These are phyloP conservation scores for Tubosaeta sp. DNA, from an alignment of 768 basidiomycete species.

Conservation along the genomic window DNA sequence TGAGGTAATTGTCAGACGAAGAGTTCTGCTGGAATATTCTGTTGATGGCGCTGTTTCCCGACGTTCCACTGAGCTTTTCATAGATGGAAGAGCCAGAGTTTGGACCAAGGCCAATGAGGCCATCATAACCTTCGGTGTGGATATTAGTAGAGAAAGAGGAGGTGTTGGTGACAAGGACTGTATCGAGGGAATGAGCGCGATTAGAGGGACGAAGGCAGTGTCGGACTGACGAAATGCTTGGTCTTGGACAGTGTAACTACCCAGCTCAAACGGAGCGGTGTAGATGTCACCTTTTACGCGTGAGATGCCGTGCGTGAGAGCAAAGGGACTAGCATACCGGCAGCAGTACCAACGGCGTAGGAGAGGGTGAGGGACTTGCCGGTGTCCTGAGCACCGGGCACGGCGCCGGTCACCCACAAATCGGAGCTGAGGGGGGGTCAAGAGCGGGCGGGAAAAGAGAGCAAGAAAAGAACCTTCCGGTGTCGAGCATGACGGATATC, in stretches of 20 bases:
- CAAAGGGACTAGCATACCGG: slow-evolving; percentile 37
- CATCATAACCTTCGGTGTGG: slow-evolving; percentile 57
- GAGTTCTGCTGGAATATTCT: slow-evolving; percentile 61
- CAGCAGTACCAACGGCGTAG: slow-evolving; percentile 67
- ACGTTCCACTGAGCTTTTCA: slow-evolving; percentile 44
- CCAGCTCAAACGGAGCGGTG: slow-evolving; percentile 49
- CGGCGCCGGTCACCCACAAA: slow-evolving; percentile 60
- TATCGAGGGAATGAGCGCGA: not conserved
- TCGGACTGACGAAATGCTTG: slow-evolving; percentile 61
- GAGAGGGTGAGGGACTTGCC: slow-evolving; percentile 53
- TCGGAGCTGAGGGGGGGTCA: slow-evolving; percentile 50
- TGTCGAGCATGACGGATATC: slow-evolving; percentile 66
- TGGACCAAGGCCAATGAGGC: slow-evolving; percentile 76
- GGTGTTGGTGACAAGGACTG: slow-evolving; percentile 63
- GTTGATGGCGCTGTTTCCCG: slow-evolving; percentile 58
- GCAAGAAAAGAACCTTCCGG: slow-evolving; percentile 55
- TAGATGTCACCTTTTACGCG: slow-evolving; percentile 49
- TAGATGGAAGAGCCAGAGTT: slow-evolving; percentile 64
- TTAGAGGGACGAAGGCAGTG: not conserved
- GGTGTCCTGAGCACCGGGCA: slow-evolving; percentile 49
- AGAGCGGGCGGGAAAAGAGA: not conserved
- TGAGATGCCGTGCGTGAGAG: not conserved
- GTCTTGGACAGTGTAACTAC: slow-evolving; percentile 50
- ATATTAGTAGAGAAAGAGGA: slow-evolving; percentile 62
- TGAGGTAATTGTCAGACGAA: slow-evolving; percentile 57